These are phyloP conservation scores for Tolypocladium tundrense DNA, from an alignment of 2,329 filamentous ascomycete genomes.

Conservation along the genomic window DNA sequence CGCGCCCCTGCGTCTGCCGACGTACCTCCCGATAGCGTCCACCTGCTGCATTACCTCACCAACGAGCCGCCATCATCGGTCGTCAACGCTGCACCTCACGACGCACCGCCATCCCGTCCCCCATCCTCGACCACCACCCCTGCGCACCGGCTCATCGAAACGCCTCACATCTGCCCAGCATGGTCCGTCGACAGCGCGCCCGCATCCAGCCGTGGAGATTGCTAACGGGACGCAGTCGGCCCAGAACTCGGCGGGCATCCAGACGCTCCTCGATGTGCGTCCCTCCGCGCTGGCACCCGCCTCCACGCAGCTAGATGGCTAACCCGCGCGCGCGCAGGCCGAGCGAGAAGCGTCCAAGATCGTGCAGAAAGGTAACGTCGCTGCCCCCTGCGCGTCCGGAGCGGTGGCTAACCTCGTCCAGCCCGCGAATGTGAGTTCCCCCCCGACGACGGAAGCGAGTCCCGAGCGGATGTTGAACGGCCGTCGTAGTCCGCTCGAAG, in stretches of 20 bases:
- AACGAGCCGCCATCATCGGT: neutral
- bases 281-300: neutral
- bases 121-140: neutral
- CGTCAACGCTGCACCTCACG: neutral
- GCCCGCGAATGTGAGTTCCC: constrained; percentile 72
- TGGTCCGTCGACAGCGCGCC: constrained; percentile 2
- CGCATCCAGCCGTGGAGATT: neutral
- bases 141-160: neutral
- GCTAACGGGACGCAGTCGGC: constrained; percentile 56
- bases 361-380: constrained; percentile 72
- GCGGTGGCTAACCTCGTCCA: constrained; percentile 23
- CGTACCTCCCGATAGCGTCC: neutral
- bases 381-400: neutral
- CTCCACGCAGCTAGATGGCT: neutral
- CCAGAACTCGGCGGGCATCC: constrained; percentile 96
- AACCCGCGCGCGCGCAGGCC: constrained; percentile 47
- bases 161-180: constrained; percentile 1
- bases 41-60: neutral
- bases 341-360: constrained; percentile 99
- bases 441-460: neutral
- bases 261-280: constrained; percentile 94
- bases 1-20: neutral
- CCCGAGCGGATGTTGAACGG: constrained; percentile 1
- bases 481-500: constrained; percentile 61
- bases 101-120: neutral